Base-by-base conservation (phyloP, 1,284 basidiomycete species). In the Polyporus tsugae region DNA sequence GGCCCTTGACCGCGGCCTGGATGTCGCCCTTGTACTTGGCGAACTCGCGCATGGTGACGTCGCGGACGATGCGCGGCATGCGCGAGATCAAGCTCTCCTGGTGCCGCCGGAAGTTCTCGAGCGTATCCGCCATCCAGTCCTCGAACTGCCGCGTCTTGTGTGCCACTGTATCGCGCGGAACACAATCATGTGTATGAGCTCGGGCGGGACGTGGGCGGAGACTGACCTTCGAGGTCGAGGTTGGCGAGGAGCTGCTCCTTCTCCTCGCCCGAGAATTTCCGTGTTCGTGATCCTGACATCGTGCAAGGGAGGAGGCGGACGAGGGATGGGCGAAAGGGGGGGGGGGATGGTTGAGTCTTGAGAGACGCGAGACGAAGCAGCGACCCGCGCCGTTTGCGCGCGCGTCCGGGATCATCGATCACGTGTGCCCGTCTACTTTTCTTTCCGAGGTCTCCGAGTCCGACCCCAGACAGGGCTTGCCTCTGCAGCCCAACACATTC, bases 11-110 rank as follows among this genome's bases (percentile, higher is more conserved):
- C 57, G 89, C 91, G 13, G 85, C 86, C 73, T 92, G 88, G 25
- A 93, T 82, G 74, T 92, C 88, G 2, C 91, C 92, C 62, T 89
- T 84, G 78, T 94, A 94, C 75, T 91, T 93, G 64, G 89, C 88
- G 78, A 95, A 93, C 60, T 94, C 92, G 62, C 86, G 86, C 84
- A 95, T 88, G 17, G 89, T 88, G 76, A 94, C 87, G 39, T 80
- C 81, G 53, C 92, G 87, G 29, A 94, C 88, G 72, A 90, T 86
- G 74, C 89, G 91, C 0, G 93, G 92, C 57, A 94, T 90, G 64
- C 89, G 87, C n/a, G 85, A 86, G 7, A 94, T 87, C 67, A 90
- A 88, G 2, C 88, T 87, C 76, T 93, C 91, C 76, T 92, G 90
- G 73, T 91, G 91, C 29, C 82, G 78, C 6, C 85, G 86, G 77